Base-by-base conservation (phyloP, 352 stramenopile species). In the Phytopythium montanum region DNA sequence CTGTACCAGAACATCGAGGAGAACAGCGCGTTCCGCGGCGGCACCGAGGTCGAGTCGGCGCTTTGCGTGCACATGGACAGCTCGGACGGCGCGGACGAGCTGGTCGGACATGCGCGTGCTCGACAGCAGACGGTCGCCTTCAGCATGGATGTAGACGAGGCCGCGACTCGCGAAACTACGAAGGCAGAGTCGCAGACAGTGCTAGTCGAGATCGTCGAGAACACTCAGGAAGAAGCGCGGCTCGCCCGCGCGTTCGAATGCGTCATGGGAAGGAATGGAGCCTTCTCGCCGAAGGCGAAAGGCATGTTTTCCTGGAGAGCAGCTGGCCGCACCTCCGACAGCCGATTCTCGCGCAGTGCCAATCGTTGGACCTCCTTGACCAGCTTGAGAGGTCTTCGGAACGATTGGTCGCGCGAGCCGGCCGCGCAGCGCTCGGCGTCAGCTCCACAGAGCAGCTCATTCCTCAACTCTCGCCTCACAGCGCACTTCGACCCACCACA, bases 181-280 rank as follows among this genome's bases (percentile, higher is more conserved):
- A 33, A 55, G 10, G 1, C 61, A 9, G 18, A 51, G 2, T 56
- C 46, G 1, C 25, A 73, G 39, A 70, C 66, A 0, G 48, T 68
- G 4, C 33, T 73, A 3, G 59, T 73, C 29, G 51, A 69, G 5
- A 70, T 61, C 6, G 54, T 25, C 2, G 2, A 48, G 0, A 58
- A 66, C 21, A 1, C n/a, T 13, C 16, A 23, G 4, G 29, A 33
- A 4, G 39, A 66, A 44, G 38, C 60, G 12, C 51, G 59, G 16
- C 26, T 73, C 4, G n/a, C 19, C 19, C 49, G 46, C 12, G 62
- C 59, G 10, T 26, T 60, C 14, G 42, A 53, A 1, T 29, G 19
- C 31, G 54, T 53, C 33, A 59, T 62, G 1, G 34, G 53, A 33
- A 53, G 25, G 10, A 39, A 19, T 1, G 33, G 33, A n/a, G 53